phyloP scores from a whole-genome alignment of 192 early-diverging fungal species.

The Pilobolus umbonatus region DNA sequence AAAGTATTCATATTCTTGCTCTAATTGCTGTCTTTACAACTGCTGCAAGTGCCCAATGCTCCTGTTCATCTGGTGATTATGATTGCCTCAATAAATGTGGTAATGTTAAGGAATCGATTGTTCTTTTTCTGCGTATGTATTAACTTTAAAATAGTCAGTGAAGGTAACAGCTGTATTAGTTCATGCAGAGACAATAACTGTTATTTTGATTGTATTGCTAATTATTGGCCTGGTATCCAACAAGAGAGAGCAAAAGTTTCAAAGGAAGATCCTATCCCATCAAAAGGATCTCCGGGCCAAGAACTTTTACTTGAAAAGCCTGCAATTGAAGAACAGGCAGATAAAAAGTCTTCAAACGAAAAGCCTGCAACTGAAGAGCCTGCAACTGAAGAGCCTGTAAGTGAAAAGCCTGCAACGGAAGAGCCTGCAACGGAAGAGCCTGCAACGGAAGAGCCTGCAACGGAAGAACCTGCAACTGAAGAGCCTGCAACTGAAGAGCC shows the following conservation, averaged over 20 bases:
- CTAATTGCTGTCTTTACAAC: slow-evolving; percentile 1
- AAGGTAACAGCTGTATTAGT: slow-evolving; percentile 7
- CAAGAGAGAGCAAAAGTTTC: neutral
- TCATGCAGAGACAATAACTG: neutral
- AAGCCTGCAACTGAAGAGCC: neutral
- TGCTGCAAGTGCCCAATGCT: slow-evolving; percentile 11
- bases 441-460: too few relatives aligned
- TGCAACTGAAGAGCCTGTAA: neutral
- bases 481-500: too few relatives aligned
- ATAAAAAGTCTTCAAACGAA: too few relatives aligned
- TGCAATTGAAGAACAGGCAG: too few relatives aligned
- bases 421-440: too few relatives aligned
- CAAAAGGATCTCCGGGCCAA: too few relatives aligned
- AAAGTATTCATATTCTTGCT: neutral
- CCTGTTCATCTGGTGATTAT: slow-evolving; percentile 1
- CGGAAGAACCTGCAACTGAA: too few relatives aligned
- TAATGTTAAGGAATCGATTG: neutral
- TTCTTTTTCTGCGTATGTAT: neutral
- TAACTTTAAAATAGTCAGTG: neutral
- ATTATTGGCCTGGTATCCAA: slow-evolving; percentile 14
- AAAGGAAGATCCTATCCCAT: too few relatives aligned
- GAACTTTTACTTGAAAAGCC: too few relatives aligned
- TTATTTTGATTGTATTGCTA: slow-evolving; percentile 7
- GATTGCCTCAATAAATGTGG: slow-evolving; percentile 9
- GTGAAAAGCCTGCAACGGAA: neutral